phyloP scores from a whole-genome alignment of 169 alveolate genomes.

The Babesia bigemina region DNA sequence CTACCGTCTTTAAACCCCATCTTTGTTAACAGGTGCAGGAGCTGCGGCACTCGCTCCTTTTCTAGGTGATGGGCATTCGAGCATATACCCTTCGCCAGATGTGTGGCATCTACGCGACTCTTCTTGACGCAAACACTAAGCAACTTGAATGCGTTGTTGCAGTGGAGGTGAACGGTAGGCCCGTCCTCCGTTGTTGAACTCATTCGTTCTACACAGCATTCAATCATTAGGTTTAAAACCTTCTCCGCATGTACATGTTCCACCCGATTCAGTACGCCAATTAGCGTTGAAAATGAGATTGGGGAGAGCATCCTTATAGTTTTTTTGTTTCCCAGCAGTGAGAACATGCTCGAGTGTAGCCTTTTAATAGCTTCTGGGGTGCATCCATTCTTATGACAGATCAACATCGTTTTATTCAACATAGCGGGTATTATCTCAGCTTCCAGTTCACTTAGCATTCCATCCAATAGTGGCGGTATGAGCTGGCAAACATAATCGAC shows the following conservation, averaged over 20 bases:
- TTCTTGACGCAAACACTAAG: neutral
- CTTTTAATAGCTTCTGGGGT: neutral
- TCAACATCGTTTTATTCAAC: neutral
- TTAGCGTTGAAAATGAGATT: neutral
- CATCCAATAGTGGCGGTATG: neutral
- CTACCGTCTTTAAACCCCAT: neutral
- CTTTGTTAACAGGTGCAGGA: neutral
- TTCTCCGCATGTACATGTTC: neutral
- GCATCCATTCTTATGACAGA: neutral
- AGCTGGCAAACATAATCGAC: neutral
- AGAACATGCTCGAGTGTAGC: neutral
- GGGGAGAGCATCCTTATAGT: neutral
- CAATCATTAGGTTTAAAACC: neutral
- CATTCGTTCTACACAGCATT: constrained; percentile 2
- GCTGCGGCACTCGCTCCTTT: neutral
- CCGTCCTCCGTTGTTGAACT: neutral
- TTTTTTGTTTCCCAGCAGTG: neutral
- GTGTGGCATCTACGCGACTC: neutral
- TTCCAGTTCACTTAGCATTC: neutral
- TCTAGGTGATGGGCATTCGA: neutral
- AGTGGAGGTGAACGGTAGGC: neutral
- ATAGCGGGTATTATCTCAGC: constrained; percentile 22
- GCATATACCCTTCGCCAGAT: constrained; percentile 6
- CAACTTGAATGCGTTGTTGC: constrained; percentile 1
- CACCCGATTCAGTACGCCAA: neutral